phyloP scores from a whole-genome alignment of 2,329 filamentous ascomycete species.

The Cercospora canescens region DNA sequence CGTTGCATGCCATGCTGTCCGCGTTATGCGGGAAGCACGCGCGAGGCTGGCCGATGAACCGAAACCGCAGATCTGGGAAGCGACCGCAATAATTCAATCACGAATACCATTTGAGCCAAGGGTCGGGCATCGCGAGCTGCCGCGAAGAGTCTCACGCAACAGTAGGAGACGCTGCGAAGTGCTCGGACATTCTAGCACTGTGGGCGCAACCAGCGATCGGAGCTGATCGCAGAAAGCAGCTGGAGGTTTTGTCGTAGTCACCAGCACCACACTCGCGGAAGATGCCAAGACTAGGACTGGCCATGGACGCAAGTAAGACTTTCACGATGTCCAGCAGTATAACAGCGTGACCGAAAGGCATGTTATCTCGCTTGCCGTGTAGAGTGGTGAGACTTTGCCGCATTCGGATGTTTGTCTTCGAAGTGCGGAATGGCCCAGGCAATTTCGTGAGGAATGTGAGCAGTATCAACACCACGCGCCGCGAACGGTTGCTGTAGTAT shows the following conservation, averaged over 20 bases:
- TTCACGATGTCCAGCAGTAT: not conserved
- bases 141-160: not conserved
- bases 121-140: too few species aligned
- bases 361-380: slow-evolving; percentile 16
- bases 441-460: slow-evolving; percentile 22
- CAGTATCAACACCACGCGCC: slow-evolving; percentile 19
- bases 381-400: not conserved
- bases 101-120: too few species aligned
- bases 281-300: not conserved
- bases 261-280: not conserved
- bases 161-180: not conserved
- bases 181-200: too few species aligned
- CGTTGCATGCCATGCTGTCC: not conserved
- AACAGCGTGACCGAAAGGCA: too few species aligned
- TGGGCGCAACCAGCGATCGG: not conserved
- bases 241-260: not conserved
- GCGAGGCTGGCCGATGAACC: not conserved
- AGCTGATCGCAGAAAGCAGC: not conserved
- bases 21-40: not conserved
- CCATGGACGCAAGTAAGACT: not conserved
- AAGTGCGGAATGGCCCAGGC: slow-evolving; percentile 15
- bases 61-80: not conserved
- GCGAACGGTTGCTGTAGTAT: slow-evolving; percentile 23
- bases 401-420: slow-evolving; percentile 14
- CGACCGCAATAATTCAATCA: not conserved